Conservation (phyloP, 345 rosid species). For the Eucalyptus lansdowneana region DNA sequence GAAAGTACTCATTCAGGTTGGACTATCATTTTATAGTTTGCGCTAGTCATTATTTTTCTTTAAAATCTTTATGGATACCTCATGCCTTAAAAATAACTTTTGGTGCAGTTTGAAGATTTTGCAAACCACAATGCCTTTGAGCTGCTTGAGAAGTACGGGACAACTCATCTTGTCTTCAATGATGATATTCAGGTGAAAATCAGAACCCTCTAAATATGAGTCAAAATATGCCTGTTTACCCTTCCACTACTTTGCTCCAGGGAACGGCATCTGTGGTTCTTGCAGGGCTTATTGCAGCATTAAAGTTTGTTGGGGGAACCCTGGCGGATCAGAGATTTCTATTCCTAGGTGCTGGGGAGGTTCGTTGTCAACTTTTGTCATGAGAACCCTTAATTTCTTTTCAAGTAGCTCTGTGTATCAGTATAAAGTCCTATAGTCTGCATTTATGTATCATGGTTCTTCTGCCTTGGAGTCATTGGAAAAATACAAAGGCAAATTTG, state of each 20-base stretch:
- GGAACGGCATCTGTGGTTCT: constrained; percentile 99
- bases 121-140: constrained; percentile 98
- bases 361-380: neutral
- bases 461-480: neutral
- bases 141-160: constrained; percentile 68
- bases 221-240: neutral
- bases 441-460: neutral
- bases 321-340: constrained; percentile 72
- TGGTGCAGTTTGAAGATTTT: constrained; percentile 88
- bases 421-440: neutral
- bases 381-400: neutral
- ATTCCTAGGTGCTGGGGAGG: constrained; percentile 98
- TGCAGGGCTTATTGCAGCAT: constrained; percentile 83
- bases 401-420: neutral
- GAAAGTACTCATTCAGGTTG: constrained; percentile 86
- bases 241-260: constrained; percentile 16
- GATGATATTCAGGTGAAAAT: constrained; percentile 86
- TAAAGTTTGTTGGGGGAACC: constrained; percentile 70
- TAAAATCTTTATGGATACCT: neutral
- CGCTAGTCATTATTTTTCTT: neutral
- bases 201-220: neutral
- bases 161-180: constrained; percentile 94
- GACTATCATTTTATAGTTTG: neutral
- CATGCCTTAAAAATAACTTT: neutral
- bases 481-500: neutral